phyloP scores from a whole-genome alignment of 805 yeast species.

The Blastobotrys chiropterorum region DNA sequence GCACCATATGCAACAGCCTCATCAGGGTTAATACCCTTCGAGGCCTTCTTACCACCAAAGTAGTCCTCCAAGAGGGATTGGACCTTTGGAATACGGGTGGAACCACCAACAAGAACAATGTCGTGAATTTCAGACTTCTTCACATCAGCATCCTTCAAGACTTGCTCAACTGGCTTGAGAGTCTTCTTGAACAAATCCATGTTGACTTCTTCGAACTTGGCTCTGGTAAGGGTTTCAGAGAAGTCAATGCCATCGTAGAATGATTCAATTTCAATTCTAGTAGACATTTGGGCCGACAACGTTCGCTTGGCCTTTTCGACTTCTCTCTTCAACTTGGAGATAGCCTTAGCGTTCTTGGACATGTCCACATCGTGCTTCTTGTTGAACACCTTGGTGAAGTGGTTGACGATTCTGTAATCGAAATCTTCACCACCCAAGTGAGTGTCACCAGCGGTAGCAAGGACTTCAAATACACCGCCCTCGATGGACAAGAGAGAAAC shows the following conservation, averaged over 20 bases:
- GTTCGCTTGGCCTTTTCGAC: constrained; percentile 98
- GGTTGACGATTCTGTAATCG: constrained; percentile 82
- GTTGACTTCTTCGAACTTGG: constrained; percentile 96
- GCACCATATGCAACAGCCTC: constrained; percentile 99
- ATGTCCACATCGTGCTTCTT: constrained; percentile 88
- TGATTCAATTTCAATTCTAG: constrained; percentile 94
- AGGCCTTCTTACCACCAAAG: constrained; percentile 92
- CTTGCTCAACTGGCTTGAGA: constrained; percentile 93
- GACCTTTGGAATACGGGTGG: constrained; percentile 98
- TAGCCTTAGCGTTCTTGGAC: constrained; percentile 72
- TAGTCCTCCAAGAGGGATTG: constrained; percentile 85
- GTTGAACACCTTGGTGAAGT: constrained; percentile 77
- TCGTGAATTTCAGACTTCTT: constrained; percentile 85
- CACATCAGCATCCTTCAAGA: constrained; percentile 86
- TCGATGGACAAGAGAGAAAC: constrained; percentile 83
- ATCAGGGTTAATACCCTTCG: constrained; percentile 97
- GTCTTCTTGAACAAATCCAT: constrained; percentile 90
- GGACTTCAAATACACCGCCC: constrained; percentile 87
- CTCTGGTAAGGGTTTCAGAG: constrained; percentile 92
- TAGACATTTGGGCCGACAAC: constrained; percentile 88
- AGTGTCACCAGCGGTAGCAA: constrained; percentile 94
- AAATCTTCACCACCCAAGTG: constrained; percentile 98
- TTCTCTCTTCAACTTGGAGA: constrained; percentile 92
- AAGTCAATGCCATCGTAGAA: constrained; percentile 92
- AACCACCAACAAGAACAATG: constrained; percentile 97